Conservation (phyloP, 352 stramenopile species). For the Lagenidium giganteum region DNA sequence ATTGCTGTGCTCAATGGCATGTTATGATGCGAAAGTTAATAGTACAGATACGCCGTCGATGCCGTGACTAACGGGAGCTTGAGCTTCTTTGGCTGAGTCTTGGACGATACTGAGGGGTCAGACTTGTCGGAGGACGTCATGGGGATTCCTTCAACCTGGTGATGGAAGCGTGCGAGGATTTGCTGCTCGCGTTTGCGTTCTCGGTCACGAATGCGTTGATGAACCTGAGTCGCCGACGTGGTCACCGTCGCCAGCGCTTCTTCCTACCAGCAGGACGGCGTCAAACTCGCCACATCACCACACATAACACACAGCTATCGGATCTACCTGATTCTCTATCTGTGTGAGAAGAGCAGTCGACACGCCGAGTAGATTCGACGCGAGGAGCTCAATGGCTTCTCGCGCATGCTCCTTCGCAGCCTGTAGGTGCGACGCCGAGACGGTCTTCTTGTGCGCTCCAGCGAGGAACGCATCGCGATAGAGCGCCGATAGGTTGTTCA, state of each 20-base stretch:
- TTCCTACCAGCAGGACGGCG: constrained; percentile 4
- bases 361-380: constrained; percentile 49
- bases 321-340: constrained; percentile 42
- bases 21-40: too few species aligned
- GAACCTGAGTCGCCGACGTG: constrained; percentile 3
- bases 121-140: too few species aligned
- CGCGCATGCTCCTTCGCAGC: constrained; percentile 38
- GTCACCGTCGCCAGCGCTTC: constrained; percentile 3
- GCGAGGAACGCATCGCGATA: constrained; percentile 42
- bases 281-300: too few species aligned
- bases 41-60: too few species aligned
- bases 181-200: constrained; percentile 2
- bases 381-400: constrained; percentile 48
- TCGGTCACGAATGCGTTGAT: constrained; percentile 1
- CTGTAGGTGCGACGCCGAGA: constrained; percentile 32
- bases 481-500: constrained; percentile 36
- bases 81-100: too few species aligned
- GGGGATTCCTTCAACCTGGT: neutral
- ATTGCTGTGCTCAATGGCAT: constrained; percentile 41
- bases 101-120: too few species aligned
- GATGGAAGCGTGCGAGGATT: constrained; percentile 6
- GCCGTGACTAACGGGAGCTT: too few species aligned
- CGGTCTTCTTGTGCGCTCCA: constrained; percentile 10
- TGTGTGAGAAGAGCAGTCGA: constrained; percentile 28
- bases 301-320: neutral